Percentiles rank a stretch among this genome's conserved stretches.
phyloP scores from a whole-genome alignment of 2,329 filamentous ascomycete genomes.

The Trichoderma sp. region DNA sequence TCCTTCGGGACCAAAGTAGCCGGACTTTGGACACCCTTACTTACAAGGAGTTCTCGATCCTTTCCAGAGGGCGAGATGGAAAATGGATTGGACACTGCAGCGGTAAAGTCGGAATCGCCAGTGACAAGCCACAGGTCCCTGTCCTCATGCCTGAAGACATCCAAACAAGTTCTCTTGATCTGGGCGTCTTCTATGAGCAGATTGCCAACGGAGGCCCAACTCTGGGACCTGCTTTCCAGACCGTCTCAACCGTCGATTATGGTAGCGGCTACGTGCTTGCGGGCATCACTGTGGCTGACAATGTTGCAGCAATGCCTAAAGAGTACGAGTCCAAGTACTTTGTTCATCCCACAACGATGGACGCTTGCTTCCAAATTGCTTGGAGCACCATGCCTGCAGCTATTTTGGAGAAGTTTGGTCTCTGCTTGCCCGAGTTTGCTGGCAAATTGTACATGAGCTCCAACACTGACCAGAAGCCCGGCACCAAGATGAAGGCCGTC shows the following conservation, averaged over 20 bases:
- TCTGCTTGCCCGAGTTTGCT: neutral
- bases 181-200: neutral
- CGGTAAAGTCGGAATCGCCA: neutral
- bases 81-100: constrained; percentile 5
- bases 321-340: neutral
- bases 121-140: neutral
- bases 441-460: neutral
- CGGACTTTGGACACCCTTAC: neutral
- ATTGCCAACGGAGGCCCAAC: neutral
- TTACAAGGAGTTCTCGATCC: neutral
- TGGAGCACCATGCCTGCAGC: neutral
- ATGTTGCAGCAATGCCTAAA: neutral
- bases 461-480: neutral
- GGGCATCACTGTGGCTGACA: neutral
- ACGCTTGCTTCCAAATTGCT: constrained; percentile 2
- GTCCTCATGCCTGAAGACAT: neutral
- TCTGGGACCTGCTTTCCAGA: neutral
- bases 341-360: constrained; percentile 5
- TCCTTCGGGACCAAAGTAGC: neutral
- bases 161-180: neutral
- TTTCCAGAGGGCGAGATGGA: neutral
- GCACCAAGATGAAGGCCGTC: neutral
- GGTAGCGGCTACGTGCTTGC: neutral
- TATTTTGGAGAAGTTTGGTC: neutral
- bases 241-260: neutral